A percentile compares a stretch with the other conserved stretches of the same genome.
These are phyloP conservation scores for Earliella scabrosa DNA, from an alignment of 1,284 basidiomycete species.

Conservation along the genomic window DNA sequence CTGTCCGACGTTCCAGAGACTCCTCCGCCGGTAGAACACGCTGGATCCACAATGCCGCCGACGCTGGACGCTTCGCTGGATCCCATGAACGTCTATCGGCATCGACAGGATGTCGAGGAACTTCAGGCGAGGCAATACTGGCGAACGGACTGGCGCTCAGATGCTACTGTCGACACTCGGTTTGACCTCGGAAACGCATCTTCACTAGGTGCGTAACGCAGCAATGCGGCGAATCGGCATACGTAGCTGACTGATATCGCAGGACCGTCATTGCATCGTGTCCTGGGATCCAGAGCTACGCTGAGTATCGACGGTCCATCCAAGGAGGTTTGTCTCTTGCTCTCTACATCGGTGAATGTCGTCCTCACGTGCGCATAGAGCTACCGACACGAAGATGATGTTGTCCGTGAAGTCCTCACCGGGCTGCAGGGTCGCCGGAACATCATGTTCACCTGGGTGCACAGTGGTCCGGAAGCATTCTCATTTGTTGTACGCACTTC, in stretches of 20 bases:
- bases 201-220: slow-evolving; percentile 72
- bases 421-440: slow-evolving; percentile 72
- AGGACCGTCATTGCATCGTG: slow-evolving; percentile 45
- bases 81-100: slow-evolving; percentile 36
- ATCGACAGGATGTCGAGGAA: slow-evolving; percentile 57
- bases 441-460: slow-evolving; percentile 53
- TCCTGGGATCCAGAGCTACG: slow-evolving; percentile 35
- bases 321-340: slow-evolving; percentile 34
- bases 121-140: slow-evolving; percentile 71
- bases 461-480: slow-evolving; percentile 29
- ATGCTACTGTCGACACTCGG: slow-evolving; percentile 42
- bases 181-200: slow-evolving; percentile 72
- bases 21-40: slow-evolving; percentile 1
- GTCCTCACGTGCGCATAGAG: slow-evolving; percentile 41
- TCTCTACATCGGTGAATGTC: not conserved
- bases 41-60: not conserved
- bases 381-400: slow-evolving; percentile 74
- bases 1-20: slow-evolving; percentile 47
- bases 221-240: too few relatives aligned
- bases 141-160: slow-evolving; percentile 61
- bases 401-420: slow-evolving; percentile 75
- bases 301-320: slow-evolving; percentile 34
- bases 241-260: not conserved
- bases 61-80: not conserved
- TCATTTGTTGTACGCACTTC: slow-evolving; percentile 33